phyloP scores from a whole-genome alignment of 352 stramenopile genomes.

The Globisporangium viniferum region DNA sequence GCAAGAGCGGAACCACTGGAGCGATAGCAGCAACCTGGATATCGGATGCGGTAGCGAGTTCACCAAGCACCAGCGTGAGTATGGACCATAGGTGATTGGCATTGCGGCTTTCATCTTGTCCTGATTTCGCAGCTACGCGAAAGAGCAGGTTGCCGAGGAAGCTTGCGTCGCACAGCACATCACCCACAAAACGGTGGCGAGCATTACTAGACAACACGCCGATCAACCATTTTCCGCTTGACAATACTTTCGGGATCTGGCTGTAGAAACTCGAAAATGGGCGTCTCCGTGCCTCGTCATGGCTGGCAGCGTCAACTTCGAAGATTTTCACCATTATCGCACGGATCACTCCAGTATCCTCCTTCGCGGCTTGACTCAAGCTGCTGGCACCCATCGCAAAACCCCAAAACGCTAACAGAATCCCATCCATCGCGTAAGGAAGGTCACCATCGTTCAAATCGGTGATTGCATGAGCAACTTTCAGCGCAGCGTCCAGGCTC shows the following conservation, averaged over 20 bases:
- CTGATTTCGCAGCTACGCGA: conserved; percentile 3
- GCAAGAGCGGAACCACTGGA: conserved; percentile 39
- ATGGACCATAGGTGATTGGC: conserved; percentile 27
- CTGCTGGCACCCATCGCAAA: not conserved
- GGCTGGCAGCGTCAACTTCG: not conserved
- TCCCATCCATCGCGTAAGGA: not conserved
- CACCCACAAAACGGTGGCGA: conserved; percentile 18
- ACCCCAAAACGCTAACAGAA: conserved; percentile 23
- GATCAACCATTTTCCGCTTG: conserved; percentile 4
- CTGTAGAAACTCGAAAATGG: conserved; percentile 6
- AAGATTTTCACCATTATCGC: conserved; percentile 24
- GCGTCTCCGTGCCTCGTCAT: not conserved
- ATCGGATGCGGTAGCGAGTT: conserved; percentile 16
- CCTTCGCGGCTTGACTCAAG: conserved; percentile 1
- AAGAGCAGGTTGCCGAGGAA: conserved; percentile 29
- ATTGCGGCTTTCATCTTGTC: not conserved
- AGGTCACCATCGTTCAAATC: conserved; percentile 16
- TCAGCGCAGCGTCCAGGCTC: conserved; percentile 24
- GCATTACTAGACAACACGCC: conserved; percentile 2
- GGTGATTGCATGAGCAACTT: conserved; percentile 23
- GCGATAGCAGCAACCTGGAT: conserved; percentile 22
- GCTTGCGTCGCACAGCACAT: conserved; percentile 26
- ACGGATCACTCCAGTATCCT: conserved; percentile 20
- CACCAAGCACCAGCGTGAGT: conserved; percentile 23
- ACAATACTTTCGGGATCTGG: conserved; percentile 21